phyloP scores from a whole-genome alignment of 331 rosid species.

The Cydonia oblonga region DNA sequence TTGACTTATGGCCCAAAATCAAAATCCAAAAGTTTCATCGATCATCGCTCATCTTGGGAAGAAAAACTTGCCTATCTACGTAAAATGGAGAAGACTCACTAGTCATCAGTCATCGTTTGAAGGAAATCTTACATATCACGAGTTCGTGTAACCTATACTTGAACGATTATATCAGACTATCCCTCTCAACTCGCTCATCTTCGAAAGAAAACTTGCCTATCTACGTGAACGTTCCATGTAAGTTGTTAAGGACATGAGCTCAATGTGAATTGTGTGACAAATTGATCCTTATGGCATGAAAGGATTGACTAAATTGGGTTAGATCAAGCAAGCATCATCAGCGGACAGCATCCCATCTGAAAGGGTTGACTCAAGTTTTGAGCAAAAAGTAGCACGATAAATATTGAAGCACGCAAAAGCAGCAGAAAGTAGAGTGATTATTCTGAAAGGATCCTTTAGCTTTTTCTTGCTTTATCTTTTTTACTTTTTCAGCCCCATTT shows the following conservation, averaged over 20 bases:
- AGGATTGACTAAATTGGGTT: background rate
- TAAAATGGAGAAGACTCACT: too few species aligned
- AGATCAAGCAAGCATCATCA: background rate
- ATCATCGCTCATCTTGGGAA: too few species aligned
- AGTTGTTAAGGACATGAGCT: background rate
- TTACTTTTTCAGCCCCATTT: constrained; percentile 1
- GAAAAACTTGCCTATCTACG: background rate
- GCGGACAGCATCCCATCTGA: background rate
- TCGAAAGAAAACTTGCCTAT: too few species aligned
- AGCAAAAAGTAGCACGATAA: background rate
- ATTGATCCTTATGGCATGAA: background rate
- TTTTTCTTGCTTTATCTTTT: background rate
- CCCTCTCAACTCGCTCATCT: too few species aligned
- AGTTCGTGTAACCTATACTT: background rate
- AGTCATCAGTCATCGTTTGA: background rate
- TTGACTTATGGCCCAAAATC: background rate
- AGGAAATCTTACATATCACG: background rate
- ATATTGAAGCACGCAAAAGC: background rate
- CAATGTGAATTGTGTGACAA: background rate
- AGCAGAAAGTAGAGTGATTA: background rate
- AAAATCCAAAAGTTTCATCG: background rate
- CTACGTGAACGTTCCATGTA: background rate
- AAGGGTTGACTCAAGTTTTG: background rate
- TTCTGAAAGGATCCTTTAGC: background rate
- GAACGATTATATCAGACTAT: too few species aligned